phyloP scores from a whole-genome alignment of 2,329 filamentous ascomycete genomes.

The Colletotrichum ledebouriae region DNA sequence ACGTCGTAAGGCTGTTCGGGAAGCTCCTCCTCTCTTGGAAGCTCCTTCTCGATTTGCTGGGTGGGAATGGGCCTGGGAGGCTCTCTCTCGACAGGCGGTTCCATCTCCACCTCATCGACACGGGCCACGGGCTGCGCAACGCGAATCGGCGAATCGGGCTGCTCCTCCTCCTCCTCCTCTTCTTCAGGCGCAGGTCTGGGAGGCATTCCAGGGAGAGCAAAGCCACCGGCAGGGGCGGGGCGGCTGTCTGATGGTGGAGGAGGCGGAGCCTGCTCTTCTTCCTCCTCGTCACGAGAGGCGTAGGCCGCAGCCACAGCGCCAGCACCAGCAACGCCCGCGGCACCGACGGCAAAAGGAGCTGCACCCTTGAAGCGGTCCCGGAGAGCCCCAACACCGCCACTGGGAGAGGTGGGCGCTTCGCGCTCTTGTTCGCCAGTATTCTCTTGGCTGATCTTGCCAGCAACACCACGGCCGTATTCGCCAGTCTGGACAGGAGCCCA shows the following conservation, averaged over 20 bases:
- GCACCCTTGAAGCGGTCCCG: conserved; percentile 86
- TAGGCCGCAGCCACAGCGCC: conserved; percentile 59
- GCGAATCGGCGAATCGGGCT: conserved; percentile 81
- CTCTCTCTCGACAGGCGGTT: conserved; percentile 64
- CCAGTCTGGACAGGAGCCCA: conserved; percentile 88
- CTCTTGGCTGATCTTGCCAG: conserved; percentile 66
- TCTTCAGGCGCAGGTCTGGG: conserved; percentile 68
- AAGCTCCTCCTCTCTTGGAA: conserved; percentile 75
- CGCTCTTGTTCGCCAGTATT: conserved; percentile 68
- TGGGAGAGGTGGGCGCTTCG: conserved; percentile 66
- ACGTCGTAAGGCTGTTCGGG: conserved; percentile 70
- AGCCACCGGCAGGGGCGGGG: conserved; percentile 74
- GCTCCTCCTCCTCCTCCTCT: conserved; percentile 69
- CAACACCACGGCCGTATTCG: conserved; percentile 74
- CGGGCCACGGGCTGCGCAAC: conserved; percentile 88
- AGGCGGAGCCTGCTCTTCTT: conserved; percentile 63
- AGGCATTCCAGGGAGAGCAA: conserved; percentile 84
- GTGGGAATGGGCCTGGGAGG: conserved; percentile 73
- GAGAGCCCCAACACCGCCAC: conserved; percentile 78
- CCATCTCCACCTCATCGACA: conserved; percentile 65
- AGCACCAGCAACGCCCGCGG: conserved; percentile 51
- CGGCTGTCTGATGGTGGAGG: conserved; percentile 68
- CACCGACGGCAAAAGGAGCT: conserved; percentile 73
- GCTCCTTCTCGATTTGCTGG: conserved; percentile 70
- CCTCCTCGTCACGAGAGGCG: conserved; percentile 47